phyloP scores from a whole-genome alignment of 1,284 basidiomycete species.

The Moesziomyces sp. region DNA sequence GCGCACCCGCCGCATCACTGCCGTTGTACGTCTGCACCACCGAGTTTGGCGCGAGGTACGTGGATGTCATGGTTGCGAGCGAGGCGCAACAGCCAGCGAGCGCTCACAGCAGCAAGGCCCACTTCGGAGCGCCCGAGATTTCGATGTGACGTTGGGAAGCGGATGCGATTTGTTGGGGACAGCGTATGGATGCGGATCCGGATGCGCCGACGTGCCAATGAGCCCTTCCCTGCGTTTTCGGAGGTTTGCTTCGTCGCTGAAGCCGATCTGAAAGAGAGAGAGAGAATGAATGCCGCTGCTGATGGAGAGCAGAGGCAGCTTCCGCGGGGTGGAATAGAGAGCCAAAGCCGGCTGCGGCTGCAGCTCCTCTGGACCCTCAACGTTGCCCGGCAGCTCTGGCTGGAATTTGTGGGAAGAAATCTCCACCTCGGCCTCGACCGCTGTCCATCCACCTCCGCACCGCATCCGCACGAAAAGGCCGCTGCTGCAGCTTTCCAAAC shows the following conservation, averaged over 20 bases:
- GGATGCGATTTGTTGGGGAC: too few relatives aligned
- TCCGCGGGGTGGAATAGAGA: too few relatives aligned
- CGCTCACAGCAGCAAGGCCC: too few relatives aligned
- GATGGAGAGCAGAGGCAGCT: not conserved
- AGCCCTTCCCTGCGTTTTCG: too few relatives aligned
- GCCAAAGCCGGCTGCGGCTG: too few relatives aligned
- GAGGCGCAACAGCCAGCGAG: not conserved
- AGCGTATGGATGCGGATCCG: too few relatives aligned
- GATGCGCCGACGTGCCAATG: too few relatives aligned
- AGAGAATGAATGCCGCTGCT: not conserved
- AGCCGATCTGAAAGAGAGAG: not conserved
- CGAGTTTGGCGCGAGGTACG: conserved; percentile 44
- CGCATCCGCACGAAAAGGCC: not conserved
- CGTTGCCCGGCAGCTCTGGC: too few relatives aligned
- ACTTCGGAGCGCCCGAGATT: too few relatives aligned
- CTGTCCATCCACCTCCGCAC: not conserved
- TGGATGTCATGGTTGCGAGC: conserved; percentile 40
- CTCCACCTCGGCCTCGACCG: conserved; percentile 9
- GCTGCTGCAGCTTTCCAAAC: not conserved
- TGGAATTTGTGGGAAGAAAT: conserved; percentile 8
- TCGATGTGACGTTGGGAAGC: too few relatives aligned
- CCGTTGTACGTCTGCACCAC: conserved; percentile 35
- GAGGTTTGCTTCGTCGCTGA: too few relatives aligned
- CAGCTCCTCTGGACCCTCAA: too few relatives aligned
- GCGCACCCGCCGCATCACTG: conserved; percentile 13